Percentiles rank a stretch among this genome's conserved stretches.
Evolutionary conservation across 768 basidiomycete species (phyloP).

Genomic region (Mycena sanguinolenta): DNA sequence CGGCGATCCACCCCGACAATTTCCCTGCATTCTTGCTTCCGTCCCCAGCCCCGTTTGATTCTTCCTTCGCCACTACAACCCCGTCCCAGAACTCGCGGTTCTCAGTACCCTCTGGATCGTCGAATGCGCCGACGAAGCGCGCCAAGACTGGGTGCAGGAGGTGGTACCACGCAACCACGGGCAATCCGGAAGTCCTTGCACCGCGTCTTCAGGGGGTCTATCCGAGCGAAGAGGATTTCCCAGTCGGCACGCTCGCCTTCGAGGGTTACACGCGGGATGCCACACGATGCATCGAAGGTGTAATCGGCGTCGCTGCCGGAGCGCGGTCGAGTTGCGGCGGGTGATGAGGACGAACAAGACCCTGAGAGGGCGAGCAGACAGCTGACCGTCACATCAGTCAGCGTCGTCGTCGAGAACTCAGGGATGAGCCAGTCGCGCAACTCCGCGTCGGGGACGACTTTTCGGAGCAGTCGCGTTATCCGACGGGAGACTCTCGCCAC

Average conservation of each 20-base stretch:
- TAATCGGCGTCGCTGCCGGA: constrained; percentile 9
- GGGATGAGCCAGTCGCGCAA: constrained; percentile 28
- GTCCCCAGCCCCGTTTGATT: constrained; percentile 10
- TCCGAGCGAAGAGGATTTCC: constrained; percentile 15
- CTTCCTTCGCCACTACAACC: constrained; percentile 16
- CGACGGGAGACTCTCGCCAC: constrained; percentile 16
- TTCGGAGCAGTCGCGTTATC: constrained; percentile 20
- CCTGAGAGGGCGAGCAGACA: constrained; percentile 24
- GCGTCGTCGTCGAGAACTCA: constrained; percentile 28
- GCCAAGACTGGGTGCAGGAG: constrained; percentile 25
- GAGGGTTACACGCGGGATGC: constrained; percentile 28
- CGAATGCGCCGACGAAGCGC: constrained; percentile 23
- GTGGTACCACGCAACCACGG: constrained; percentile 29
- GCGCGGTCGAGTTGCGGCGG: constrained; percentile 14
- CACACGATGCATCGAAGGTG: constrained; percentile 16
- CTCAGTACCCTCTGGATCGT: constrained; percentile 22
- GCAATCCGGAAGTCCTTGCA: constrained; percentile 21
- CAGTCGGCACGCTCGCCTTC: constrained; percentile 29
- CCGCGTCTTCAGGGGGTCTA: constrained; percentile 16
- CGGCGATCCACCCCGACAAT: constrained; percentile 27
- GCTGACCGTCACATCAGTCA: constrained; percentile 18
- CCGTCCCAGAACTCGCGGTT: constrained; percentile 23
- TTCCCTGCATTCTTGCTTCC: constrained; percentile 19
- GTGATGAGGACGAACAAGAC: constrained; percentile 1
- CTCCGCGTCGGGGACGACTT: constrained; percentile 21